Conservation (phyloP, 768 basidiomycete species). For the Coprinopsis sp. region DNA sequence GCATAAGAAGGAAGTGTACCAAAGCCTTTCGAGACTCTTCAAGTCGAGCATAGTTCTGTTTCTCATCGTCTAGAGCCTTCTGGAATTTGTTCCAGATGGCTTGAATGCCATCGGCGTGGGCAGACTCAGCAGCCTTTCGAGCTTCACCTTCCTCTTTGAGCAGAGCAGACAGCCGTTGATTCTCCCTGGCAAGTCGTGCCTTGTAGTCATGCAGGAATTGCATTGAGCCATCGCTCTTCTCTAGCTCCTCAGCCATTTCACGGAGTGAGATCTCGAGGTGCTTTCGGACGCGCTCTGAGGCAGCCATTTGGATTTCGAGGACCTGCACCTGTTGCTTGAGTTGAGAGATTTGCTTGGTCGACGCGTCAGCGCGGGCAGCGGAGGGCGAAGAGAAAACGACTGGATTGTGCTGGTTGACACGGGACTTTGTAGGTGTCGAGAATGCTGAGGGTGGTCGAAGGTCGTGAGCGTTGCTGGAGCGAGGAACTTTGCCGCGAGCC, state of each 20-base stretch:
- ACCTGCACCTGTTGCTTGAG: slow-evolving; percentile 63
- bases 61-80: slow-evolving; percentile 51
- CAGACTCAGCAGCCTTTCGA: slow-evolving; percentile 54
- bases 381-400: slow-evolving; percentile 7
- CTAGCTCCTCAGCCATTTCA: slow-evolving; percentile 56
- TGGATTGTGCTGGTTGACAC: slow-evolving; percentile 3
- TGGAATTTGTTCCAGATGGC: slow-evolving; percentile 66
- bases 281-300: slow-evolving; percentile 60
- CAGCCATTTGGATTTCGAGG: slow-evolving; percentile 63
- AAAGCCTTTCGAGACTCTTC: slow-evolving; percentile 71
- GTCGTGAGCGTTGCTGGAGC: slow-evolving; percentile 30
- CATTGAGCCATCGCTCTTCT: slow-evolving; percentile 62
- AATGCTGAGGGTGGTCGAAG: slow-evolving; percentile 37
- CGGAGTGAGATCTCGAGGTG: slow-evolving; percentile 58
- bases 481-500: slow-evolving; percentile 29
- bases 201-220: slow-evolving; percentile 56
- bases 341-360: slow-evolving; percentile 45
- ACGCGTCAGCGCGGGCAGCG: slow-evolving; percentile 22
- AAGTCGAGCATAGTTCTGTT: slow-evolving; percentile 55
- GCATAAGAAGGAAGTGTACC: slow-evolving; percentile 34
- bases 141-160: slow-evolving; percentile 62
- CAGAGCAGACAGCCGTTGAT: slow-evolving; percentile 47
- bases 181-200: slow-evolving; percentile 53
- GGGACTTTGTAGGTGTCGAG: slow-evolving; percentile 43
- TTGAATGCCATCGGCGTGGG: slow-evolving; percentile 59